Percentiles rank a stretch among this genome's conserved stretches.
These are phyloP conservation scores for Amanita rubescens DNA, from an alignment of 768 basidiomycete genomes.

Conservation along the genomic window DNA sequence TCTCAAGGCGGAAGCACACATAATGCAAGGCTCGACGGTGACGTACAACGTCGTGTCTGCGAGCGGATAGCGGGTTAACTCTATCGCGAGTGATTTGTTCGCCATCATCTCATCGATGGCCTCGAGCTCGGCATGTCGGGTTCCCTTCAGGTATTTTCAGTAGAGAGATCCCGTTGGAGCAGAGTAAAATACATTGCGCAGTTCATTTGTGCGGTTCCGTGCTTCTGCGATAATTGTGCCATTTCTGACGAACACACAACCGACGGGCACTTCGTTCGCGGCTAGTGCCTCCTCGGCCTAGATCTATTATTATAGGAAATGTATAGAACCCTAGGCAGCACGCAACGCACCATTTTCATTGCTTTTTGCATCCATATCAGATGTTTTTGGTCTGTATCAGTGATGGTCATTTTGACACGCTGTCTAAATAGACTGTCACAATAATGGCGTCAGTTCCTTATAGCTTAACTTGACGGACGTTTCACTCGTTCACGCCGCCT, in stretches of 20 bases:
- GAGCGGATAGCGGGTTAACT: constrained; percentile 51
- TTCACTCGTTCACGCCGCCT: neutral
- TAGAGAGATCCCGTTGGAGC: constrained; percentile 3
- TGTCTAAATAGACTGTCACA: neutral
- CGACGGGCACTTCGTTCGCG: constrained; percentile 89
- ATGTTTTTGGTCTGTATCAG: constrained; percentile 18
- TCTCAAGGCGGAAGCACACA: constrained; percentile 94
- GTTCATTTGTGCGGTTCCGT: constrained; percentile 90
- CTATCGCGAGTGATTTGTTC: constrained; percentile 49
- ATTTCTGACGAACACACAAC: constrained; percentile 88
- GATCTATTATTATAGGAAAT: neutral
- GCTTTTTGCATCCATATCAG: constrained; percentile 79
- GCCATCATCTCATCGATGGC: constrained; percentile 86
- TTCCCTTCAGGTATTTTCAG: constrained; percentile 51
- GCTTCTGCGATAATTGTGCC: constrained; percentile 75
- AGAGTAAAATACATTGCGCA: constrained; percentile 62
- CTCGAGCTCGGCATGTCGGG: constrained; percentile 95
- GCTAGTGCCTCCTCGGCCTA: constrained; percentile 83
- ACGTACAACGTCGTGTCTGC: constrained; percentile 84
- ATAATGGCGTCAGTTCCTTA: neutral
- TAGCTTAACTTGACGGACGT: neutral
- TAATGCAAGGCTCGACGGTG: constrained; percentile 98
- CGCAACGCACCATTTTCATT: constrained; percentile 58
- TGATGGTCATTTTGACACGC: neutral
- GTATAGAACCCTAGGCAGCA: constrained; percentile 8